phyloP scores from a whole-genome alignment of 2,329 filamentous ascomycete species.

The Zasmidium citrigriseum region DNA sequence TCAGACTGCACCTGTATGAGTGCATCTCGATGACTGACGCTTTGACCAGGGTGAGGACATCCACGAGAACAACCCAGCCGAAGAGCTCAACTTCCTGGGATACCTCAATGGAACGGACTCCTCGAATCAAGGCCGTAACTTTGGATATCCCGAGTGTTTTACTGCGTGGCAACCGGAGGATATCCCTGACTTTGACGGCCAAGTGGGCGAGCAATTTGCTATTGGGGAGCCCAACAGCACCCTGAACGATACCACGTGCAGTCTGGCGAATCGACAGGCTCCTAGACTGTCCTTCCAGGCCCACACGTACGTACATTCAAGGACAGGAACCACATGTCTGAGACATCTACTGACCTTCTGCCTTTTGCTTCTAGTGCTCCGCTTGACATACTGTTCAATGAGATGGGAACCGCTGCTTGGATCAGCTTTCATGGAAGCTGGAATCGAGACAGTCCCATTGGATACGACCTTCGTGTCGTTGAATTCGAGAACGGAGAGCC shows the following conservation, averaged over 20 bases:
- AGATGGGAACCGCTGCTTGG: conserved; percentile 60
- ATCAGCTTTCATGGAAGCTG: conserved; percentile 73
- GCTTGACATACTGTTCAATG: conserved; percentile 68
- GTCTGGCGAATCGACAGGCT: conserved; percentile 37
- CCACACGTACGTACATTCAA: too few species aligned
- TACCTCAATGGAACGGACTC: conserved; percentile 54
- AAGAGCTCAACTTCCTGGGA: conserved; percentile 74
- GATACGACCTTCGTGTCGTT: conserved; percentile 54
- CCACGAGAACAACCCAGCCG: conserved; percentile 67
- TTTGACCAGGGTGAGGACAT: conserved; percentile 26
- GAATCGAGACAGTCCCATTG: conserved; percentile 50
- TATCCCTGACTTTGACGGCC: conserved; percentile 49
- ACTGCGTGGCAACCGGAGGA: conserved; percentile 61
- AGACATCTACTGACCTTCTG: too few species aligned
- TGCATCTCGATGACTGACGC: neutral
- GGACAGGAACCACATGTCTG: too few species aligned
- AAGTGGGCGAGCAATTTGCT: conserved; percentile 53
- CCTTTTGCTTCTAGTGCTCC: too few species aligned
- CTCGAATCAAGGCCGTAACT: conserved; percentile 55
- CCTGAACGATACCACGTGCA: conserved; percentile 51
- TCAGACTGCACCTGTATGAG: neutral
- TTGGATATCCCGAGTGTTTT: conserved; percentile 72
- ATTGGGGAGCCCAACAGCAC: conserved; percentile 41
- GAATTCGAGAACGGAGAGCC: conserved; percentile 51
- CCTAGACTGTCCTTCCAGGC: conserved; percentile 62